Evolutionary conservation across 208 protist genomes (phyloP).

Genomic region (Leishmania guyanensis): DNA sequence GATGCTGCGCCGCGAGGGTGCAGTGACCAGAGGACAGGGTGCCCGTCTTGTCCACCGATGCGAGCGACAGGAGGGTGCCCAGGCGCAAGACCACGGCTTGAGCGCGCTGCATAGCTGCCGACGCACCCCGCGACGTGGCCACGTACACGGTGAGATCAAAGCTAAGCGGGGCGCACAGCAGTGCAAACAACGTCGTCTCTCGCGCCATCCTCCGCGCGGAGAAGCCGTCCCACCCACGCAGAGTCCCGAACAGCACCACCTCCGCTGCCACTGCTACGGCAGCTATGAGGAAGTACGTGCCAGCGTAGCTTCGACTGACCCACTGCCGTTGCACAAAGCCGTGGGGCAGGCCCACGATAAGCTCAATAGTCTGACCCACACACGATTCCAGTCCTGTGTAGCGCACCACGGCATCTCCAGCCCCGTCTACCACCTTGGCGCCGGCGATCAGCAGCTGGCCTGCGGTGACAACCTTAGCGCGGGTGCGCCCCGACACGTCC

Average conservation of each 20-base stretch:
- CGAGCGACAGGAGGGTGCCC: slow-evolving; percentile 80
- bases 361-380: slow-evolving; percentile 78
- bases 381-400: slow-evolving; percentile 89
- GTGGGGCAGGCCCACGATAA: slow-evolving; percentile 48
- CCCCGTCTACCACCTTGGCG: slow-evolving; percentile 55
- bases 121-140: slow-evolving; percentile 71
- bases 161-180: slow-evolving; percentile 38
- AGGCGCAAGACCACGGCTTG: slow-evolving; percentile 90
- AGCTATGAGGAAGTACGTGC: background rate
- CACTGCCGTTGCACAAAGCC: slow-evolving; percentile 10
- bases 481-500: slow-evolving; percentile 91
- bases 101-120: slow-evolving; percentile 62
- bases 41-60: slow-evolving; percentile 89
- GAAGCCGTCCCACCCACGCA: slow-evolving; percentile 2
- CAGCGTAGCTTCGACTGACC: slow-evolving; percentile 11
- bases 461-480: slow-evolving; percentile 69
- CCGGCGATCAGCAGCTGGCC: slow-evolving; percentile 86
- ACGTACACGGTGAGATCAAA: slow-evolving; percentile 56
- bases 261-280: slow-evolving; percentile 11
- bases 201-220: slow-evolving; percentile 13
- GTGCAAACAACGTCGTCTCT: slow-evolving; percentile 33
- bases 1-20: slow-evolving; percentile 45
- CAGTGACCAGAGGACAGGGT: slow-evolving; percentile 91
- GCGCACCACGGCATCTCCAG: slow-evolving; percentile 50
- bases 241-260: slow-evolving; percentile 10